Percentiles rank a stretch among this genome's conserved stretches.
Conservation (phyloP, 495 filamentous ascomycete genomes). For the Daldinia bambusicola region DNA sequence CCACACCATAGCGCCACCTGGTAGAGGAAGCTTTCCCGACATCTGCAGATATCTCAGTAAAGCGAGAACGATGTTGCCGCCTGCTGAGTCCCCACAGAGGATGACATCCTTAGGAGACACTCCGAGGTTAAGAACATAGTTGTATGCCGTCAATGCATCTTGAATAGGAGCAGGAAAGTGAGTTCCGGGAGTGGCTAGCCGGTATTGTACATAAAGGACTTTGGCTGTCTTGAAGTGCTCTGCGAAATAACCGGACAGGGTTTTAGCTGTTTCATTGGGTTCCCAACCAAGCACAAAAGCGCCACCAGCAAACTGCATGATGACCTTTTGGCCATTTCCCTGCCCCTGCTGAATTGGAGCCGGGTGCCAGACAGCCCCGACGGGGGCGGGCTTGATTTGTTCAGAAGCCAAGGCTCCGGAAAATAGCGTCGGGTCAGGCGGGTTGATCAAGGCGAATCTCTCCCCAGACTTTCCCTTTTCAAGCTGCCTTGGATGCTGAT, state of each 20-base stretch:
- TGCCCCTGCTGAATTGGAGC: neutral
- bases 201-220: slow-evolving; percentile 33
- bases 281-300: slow-evolving; percentile 35
- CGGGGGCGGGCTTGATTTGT: slow-evolving; percentile 1
- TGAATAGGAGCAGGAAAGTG: slow-evolving; percentile 36
- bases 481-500: neutral
- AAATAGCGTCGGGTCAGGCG: neutral
- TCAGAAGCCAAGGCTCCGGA: slow-evolving; percentile 2
- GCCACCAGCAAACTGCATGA: slow-evolving; percentile 33
- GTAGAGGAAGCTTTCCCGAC: slow-evolving; percentile 15
- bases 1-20: slow-evolving; percentile 31
- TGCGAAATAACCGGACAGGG: neutral
- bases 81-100: slow-evolving; percentile 34
- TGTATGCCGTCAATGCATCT: slow-evolving; percentile 34
- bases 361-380: slow-evolving; percentile 18
- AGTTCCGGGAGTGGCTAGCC: slow-evolving; percentile 6
- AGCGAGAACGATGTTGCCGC: slow-evolving; percentile 28
- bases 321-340: slow-evolving; percentile 22
- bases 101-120: slow-evolving; percentile 28
- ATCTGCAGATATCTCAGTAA: slow-evolving; percentile 31
- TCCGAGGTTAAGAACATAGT: slow-evolving; percentile 19
- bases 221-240: slow-evolving; percentile 1
- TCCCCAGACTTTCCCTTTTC: neutral
- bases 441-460: neutral
- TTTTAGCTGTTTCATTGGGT: neutral